Evolutionary conservation across 352 stramenopile genomes (phyloP).

Genomic region (Bremia lactucae): DNA sequence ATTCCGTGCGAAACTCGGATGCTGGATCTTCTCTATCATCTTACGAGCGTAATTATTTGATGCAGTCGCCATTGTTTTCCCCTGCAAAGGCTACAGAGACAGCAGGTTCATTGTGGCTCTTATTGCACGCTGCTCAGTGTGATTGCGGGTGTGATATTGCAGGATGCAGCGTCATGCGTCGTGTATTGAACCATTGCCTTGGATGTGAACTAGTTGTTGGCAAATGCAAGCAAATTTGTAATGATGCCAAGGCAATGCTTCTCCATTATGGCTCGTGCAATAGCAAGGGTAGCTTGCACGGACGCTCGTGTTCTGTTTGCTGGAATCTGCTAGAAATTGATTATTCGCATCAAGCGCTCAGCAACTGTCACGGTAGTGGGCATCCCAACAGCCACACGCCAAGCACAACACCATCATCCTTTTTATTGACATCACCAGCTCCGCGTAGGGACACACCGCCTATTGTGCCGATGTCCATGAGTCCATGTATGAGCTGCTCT

Average conservation of each 20-base stretch:
- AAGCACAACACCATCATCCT: conserved; percentile 13
- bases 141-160: conserved; percentile 39
- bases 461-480: conserved; percentile 13
- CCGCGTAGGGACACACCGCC: conserved; percentile 11
- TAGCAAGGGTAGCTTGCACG: conserved; percentile 30
- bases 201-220: conserved; percentile 47
- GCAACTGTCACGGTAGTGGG: conserved; percentile 10
- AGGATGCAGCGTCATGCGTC: conserved; percentile 59
- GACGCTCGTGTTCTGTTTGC: conserved; percentile 39
- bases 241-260: conserved; percentile 70
- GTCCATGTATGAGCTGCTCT: conserved; percentile 10
- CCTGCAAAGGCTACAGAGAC: conserved; percentile 41
- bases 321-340: conserved; percentile 61
- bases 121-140: conserved; percentile 43
- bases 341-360: conserved; percentile 47
- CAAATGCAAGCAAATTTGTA: conserved; percentile 55
- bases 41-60: conserved; percentile 39
- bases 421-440: conserved; percentile 15
- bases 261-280: conserved; percentile 56
- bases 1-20: conserved; percentile 34
- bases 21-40: conserved; percentile 34
- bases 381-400: conserved; percentile 5
- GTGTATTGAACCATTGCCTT: conserved; percentile 53
- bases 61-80: conserved; percentile 43
- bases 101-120: conserved; percentile 57